phyloP scores from a whole-genome alignment of 2,329 filamentous ascomycete genomes.

The Aspergillus viridinutans region DNA sequence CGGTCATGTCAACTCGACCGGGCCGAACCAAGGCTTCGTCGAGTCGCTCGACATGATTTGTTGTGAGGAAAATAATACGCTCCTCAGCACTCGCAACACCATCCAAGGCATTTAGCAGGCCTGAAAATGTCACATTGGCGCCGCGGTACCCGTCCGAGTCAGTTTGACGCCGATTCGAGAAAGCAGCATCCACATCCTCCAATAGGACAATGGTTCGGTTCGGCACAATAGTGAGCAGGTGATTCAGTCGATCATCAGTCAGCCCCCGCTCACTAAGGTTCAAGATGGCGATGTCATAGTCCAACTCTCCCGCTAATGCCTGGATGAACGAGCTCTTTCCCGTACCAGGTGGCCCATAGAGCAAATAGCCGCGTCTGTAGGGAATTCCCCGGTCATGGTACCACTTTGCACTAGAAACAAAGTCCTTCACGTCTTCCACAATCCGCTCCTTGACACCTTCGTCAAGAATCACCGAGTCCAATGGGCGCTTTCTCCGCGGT shows the following conservation, averaged over 20 bases:
- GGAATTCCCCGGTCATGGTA: slow-evolving; percentile 93
- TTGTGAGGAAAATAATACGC: slow-evolving; percentile 87
- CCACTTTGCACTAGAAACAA: slow-evolving; percentile 75
- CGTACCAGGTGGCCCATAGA: slow-evolving; percentile 84
- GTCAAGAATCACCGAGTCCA: slow-evolving; percentile 83
- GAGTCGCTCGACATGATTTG: slow-evolving; percentile 86
- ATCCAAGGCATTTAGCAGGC: slow-evolving; percentile 78
- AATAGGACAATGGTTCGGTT: slow-evolving; percentile 76
- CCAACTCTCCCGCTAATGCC: slow-evolving; percentile 83
- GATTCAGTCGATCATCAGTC: slow-evolving; percentile 83
- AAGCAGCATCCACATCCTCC: slow-evolving; percentile 89
- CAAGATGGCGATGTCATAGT: slow-evolving; percentile 88
- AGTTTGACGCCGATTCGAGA: slow-evolving; percentile 71
- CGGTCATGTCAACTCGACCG: slow-evolving; percentile 88
- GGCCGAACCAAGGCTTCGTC: slow-evolving; percentile 87
- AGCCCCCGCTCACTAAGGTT: slow-evolving; percentile 86
- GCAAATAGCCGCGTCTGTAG: slow-evolving; percentile 81
- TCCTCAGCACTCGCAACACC: slow-evolving; percentile 94
- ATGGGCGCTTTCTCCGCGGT: slow-evolving; percentile 77
- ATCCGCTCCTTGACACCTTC: slow-evolving; percentile 77
- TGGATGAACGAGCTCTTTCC: slow-evolving; percentile 97
- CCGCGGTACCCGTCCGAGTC: slow-evolving; percentile 81
- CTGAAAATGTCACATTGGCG: slow-evolving; percentile 89
- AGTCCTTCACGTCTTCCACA: slow-evolving; percentile 75
- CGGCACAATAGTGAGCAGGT: slow-evolving; percentile 79